Evolutionary conservation across 176 grass and related monocot species (phyloP), one percentile per base, ranked within the genome.

Genomic region (Bromus sterilis): DNA sequence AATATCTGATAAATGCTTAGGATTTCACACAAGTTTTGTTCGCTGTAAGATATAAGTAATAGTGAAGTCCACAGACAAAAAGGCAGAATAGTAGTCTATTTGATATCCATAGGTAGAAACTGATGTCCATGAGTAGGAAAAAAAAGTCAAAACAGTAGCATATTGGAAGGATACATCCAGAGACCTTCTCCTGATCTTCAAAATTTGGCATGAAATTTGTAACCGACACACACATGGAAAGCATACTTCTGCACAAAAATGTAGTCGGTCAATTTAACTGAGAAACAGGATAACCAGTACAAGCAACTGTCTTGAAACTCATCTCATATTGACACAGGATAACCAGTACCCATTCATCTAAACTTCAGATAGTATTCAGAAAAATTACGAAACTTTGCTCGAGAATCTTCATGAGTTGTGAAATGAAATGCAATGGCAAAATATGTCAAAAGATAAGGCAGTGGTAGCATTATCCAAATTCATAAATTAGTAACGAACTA

Each of bases 151-250:
- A 44, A 64, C 1, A 33, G 28, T 55, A 83, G 37, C 18, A 35
- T 25, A 62, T 57, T 80, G 34, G 59, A 94, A 94, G 94, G 94
- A 97, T 97, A 97, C 94, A 85, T 56, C 94, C 92, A 75, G 87
- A 97, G 67, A 92, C 78, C 74, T 90, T 92, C 49, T 88, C 86
- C 61, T 78, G 31, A 12, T 87, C 85, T 58, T 97, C 88, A 4
- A 97, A 87, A 81, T 94, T 64, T 31, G 94, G 86, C 69, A 97
- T 69, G 53, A 94, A 71, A 43, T 89, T 89, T 10, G 94, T 92
- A 61, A 94, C 94, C 8, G 89, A 92, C 13, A 91, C 78, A 44
- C 83, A 89, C 92, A 94, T 97, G n/a, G 92, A 92, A 60, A 97
- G 83, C 41, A 71, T 84, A 83, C 80, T 71, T 71, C 92, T 97